phyloP scores from a whole-genome alignment of 208 protist species.

The Wallacemonas sp. region DNA sequence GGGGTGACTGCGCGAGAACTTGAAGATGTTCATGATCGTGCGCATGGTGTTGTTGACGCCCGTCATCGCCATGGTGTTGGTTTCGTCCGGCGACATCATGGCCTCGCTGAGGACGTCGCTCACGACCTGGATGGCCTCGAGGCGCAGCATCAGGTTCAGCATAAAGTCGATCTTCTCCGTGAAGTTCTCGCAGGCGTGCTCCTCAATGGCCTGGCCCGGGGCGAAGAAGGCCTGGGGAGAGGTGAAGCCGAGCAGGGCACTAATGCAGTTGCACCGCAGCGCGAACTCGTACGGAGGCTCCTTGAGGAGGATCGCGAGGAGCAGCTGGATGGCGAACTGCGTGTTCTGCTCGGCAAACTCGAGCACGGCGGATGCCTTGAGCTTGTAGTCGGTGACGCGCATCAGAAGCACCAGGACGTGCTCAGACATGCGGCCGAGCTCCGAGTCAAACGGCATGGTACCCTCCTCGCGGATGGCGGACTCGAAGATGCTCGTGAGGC shows the following conservation, averaged over 20 bases:
- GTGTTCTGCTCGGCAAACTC: conserved; percentile 91
- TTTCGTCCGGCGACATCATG: conserved; percentile 57
- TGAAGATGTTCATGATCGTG: conserved; percentile 92
- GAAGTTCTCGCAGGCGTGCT: conserved; percentile 82
- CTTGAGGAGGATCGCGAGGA: conserved; percentile 91
- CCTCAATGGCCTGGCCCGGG: conserved; percentile 56
- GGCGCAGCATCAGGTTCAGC: conserved; percentile 81
- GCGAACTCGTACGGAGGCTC: conserved; percentile 89
- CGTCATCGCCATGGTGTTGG: conserved; percentile 69
- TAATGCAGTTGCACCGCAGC: conserved; percentile 91
- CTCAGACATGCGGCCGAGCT: conserved; percentile 92
- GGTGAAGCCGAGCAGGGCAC: conserved; percentile 85
- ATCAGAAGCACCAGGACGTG: conserved; percentile 92
- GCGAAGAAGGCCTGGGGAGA: conserved; percentile 91
- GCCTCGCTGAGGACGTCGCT: conserved; percentile 81
- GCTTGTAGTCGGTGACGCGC: conserved; percentile 87
- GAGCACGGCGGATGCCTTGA: conserved; percentile 85
- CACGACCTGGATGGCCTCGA: conserved; percentile 84
- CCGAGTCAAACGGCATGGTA: conserved; percentile 85
- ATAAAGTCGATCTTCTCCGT: conserved; percentile 91
- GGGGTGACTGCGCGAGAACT: conserved; percentile 72
- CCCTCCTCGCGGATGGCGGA: conserved; percentile 83
- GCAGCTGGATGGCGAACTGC: conserved; percentile 92
- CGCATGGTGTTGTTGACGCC: conserved; percentile 85
- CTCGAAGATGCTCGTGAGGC: conserved; percentile 86